Conservation (phyloP, 345 rosid genomes). For the Eucalyptus caleyi region DNA sequence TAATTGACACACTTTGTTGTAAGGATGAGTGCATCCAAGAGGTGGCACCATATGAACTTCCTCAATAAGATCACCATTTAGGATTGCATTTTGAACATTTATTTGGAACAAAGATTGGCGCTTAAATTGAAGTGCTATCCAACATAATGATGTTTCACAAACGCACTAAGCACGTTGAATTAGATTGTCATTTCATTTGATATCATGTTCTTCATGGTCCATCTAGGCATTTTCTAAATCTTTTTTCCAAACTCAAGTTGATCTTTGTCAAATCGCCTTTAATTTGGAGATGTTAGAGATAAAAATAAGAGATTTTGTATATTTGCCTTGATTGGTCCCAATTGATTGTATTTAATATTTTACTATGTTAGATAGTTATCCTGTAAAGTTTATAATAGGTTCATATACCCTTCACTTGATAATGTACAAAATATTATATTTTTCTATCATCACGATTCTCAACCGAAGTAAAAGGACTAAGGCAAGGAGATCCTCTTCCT, state of each 20-base stretch:
- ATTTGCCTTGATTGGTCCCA: fast-evolving
- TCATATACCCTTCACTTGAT: neutral
- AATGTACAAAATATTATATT: neutral
- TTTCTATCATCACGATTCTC: neutral
- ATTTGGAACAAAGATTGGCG: neutral
- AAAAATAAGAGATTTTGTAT: neutral
- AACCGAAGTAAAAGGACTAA: neutral
- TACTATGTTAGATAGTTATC: neutral
- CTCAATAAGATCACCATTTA: neutral
- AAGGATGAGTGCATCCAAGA: neutral
- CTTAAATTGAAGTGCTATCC: neutral
- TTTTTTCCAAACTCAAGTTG: neutral
- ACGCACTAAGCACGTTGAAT: fast-evolving
- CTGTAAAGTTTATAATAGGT: neutral
- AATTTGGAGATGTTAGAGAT: neutral
- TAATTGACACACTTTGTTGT: neutral
- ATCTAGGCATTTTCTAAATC: neutral
- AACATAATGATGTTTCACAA: neutral
- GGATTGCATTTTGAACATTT: neutral
- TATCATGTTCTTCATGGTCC: neutral
- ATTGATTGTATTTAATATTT: neutral
- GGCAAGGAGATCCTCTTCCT: neutral
- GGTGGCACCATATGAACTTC: neutral
- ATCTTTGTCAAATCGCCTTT: neutral
- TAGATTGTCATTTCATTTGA: neutral